Conservation (phyloP, 495 filamentous ascomycete species). For the Friedmanniomyces endolithicus region DNA sequence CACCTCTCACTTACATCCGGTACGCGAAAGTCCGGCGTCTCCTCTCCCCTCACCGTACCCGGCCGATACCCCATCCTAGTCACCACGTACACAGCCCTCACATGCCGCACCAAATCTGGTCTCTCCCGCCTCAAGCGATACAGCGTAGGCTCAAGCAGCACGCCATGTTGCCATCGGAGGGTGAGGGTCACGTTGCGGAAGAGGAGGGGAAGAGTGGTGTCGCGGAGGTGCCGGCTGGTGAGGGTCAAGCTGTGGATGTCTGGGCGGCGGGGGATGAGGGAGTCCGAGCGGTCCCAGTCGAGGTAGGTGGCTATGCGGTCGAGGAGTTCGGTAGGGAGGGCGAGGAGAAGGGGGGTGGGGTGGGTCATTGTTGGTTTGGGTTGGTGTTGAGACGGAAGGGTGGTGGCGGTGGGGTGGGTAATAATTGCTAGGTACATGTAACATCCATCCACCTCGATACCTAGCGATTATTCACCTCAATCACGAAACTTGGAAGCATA, state of each 20-base stretch:
- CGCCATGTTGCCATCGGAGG: conserved; percentile 9
- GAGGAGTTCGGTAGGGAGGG: conserved; percentile 12
- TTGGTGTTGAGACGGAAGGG: not conserved
- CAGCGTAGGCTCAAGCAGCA: conserved; percentile 5
- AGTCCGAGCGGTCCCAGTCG: conserved; percentile 1
- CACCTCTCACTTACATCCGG: not conserved
- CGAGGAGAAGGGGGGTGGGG: not conserved
- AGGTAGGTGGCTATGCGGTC: conserved; percentile 10
- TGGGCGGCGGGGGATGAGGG: not conserved
- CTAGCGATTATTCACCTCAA: too few species aligned
- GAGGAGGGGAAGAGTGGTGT: conserved; percentile 3
- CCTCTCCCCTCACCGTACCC: not conserved
- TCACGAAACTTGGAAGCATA: too few species aligned
- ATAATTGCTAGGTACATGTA: too few species aligned
- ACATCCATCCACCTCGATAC: too few species aligned
- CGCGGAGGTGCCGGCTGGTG: conserved; percentile 8
- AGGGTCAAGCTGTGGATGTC: conserved; percentile 14
- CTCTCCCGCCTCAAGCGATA: not conserved
- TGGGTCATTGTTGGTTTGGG: not conserved
- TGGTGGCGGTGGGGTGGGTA: too few species aligned
- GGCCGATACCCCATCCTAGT: not conserved
- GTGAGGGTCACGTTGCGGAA: conserved; percentile 8
- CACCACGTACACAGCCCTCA: conserved; percentile 2
- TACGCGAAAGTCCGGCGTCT: not conserved
- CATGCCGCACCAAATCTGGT: conserved; percentile 9